phyloP scores from a whole-genome alignment of 2,329 filamentous ascomycete species.

The Alternaria novae-zelandiae region DNA sequence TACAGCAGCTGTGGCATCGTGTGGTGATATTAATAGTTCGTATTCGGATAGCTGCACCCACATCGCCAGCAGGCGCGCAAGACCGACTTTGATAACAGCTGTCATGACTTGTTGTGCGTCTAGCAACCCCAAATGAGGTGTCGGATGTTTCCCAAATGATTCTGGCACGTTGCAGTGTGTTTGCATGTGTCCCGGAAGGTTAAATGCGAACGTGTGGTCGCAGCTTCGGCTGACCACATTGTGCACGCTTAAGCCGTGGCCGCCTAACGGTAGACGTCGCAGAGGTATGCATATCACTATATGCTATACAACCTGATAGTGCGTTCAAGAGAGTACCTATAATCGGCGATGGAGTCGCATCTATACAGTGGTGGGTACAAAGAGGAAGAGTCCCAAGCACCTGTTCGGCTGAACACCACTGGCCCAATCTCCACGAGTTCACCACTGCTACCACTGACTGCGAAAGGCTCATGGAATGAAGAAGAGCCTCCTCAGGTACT shows the following conservation, averaged over 20 bases:
- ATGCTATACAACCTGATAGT: neutral
- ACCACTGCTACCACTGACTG: neutral
- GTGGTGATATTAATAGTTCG: neutral
- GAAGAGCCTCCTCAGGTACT: neutral
- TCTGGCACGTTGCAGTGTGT: neutral
- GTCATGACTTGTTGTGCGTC: constrained; percentile 4
- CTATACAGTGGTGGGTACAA: neutral
- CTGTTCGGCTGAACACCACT: neutral
- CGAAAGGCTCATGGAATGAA: neutral
- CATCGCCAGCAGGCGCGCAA: neutral
- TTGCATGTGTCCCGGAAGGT: neutral
- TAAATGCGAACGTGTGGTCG: neutral
- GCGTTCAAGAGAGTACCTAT: neutral
- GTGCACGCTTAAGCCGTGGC: neutral
- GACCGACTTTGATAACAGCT: neutral
- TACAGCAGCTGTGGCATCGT: neutral
- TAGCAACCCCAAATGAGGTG: neutral
- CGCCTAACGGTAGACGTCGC: neutral
- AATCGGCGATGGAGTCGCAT: neutral
- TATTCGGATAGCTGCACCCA: constrained; percentile 1
- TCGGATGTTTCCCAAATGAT: neutral
- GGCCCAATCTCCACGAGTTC: neutral
- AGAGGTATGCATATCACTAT: neutral
- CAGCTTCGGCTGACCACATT: neutral
- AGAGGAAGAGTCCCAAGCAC: neutral